Evolutionary conservation across 352 stramenopile genomes (phyloP), one percentile per base, ranked within the genome.

Genomic region (Globisporangium paddicum): DNA sequence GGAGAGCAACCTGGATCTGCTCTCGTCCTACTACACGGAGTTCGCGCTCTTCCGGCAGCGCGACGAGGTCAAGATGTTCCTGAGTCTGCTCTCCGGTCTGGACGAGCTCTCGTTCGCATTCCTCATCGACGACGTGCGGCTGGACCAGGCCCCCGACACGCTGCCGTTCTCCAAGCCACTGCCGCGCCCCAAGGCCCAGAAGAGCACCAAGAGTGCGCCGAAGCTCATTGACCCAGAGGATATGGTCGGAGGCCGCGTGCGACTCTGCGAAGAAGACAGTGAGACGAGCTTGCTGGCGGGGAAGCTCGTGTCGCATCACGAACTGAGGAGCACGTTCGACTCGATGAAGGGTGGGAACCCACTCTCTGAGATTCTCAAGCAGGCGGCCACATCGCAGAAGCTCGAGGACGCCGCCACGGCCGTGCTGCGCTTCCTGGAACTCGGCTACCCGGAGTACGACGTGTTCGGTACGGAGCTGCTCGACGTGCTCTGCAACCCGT

Each of bases 401-500:
- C 63, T 94, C 45, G 82, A 91, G 55, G 84, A 92, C 46, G 82
- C 84, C 0, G 77, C 73, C 0, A 79, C 73, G 53, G 80, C 80
- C 5, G 82, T 94, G 35, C 72, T 94, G 44, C 82, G 79, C 2
- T 90, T 94, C 72, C 61, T 94, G 38, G 84, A 94, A 58, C 67
- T 94, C n/a, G 82, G 84, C 6, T 90, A 91, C 59, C 84, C 84
- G 0, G 82, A 92, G 57, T 94, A 94, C 64, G 79, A 94, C 45
- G 82, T 94, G 11, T 90, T 91, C 56, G 84, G 82, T 38, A 86
- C 71, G 5, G 73, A 86, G 46, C 64, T 94, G 37, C 60, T 88
- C 18, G 79, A 92, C 52, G 84, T 89, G 45, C 55, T 94, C 42
- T 92, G 82, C 64, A 94, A 94, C 54, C 84, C 84, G 21, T 94